A percentile compares a stretch with the other conserved stretches of the same genome.
Evolutionary conservation across 495 filamentous ascomycete genomes (phyloP).

Genomic region (Hypoxylon fuscum): DNA sequence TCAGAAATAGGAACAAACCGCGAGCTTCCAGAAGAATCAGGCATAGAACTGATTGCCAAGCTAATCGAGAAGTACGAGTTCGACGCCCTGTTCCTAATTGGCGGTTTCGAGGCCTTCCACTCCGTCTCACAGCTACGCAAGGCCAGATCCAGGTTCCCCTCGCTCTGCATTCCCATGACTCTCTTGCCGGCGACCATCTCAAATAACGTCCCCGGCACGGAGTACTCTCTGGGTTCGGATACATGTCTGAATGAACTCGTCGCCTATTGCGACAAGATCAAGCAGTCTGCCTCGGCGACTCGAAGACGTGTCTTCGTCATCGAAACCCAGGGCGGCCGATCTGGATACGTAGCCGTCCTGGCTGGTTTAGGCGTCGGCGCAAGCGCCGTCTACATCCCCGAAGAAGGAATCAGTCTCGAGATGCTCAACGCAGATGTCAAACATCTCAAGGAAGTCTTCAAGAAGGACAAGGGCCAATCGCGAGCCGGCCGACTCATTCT

Average conservation of each 20-base stretch:
- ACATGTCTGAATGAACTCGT: slow-evolving; percentile 98
- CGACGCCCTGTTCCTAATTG: slow-evolving; percentile 90
- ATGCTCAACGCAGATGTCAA: slow-evolving; percentile 93
- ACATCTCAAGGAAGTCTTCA: slow-evolving; percentile 86
- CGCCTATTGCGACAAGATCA: slow-evolving; percentile 95
- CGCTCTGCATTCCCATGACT: slow-evolving; percentile 92
- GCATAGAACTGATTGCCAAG: slow-evolving; percentile 81
- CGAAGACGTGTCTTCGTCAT: slow-evolving; percentile 95
- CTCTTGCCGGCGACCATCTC: slow-evolving; percentile 96
- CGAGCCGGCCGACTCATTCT: slow-evolving; percentile 94
- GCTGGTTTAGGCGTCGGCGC: slow-evolving; percentile 90
- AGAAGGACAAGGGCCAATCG: slow-evolving; percentile 85
- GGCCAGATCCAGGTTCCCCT: slow-evolving; percentile 77
- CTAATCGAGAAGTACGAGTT: slow-evolving; percentile 88
- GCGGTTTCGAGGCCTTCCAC: slow-evolving; percentile 97
- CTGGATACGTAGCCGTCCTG: slow-evolving; percentile 92
- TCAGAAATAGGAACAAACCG: slow-evolving; percentile 99
- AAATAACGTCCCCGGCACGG: slow-evolving; percentile 98
- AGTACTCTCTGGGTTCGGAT: slow-evolving; percentile 96
- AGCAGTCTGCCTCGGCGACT: slow-evolving; percentile 93
- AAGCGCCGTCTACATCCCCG: slow-evolving; percentile 95
- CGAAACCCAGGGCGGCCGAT: slow-evolving; percentile 95
- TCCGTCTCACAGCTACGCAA: slow-evolving; percentile 85
- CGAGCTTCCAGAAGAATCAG: slow-evolving; percentile 83
- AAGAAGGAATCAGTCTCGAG: slow-evolving; percentile 92